Evolutionary conservation across 176 grass and related monocot species (phyloP).

Genomic region (Paspalum notatum): DNA sequence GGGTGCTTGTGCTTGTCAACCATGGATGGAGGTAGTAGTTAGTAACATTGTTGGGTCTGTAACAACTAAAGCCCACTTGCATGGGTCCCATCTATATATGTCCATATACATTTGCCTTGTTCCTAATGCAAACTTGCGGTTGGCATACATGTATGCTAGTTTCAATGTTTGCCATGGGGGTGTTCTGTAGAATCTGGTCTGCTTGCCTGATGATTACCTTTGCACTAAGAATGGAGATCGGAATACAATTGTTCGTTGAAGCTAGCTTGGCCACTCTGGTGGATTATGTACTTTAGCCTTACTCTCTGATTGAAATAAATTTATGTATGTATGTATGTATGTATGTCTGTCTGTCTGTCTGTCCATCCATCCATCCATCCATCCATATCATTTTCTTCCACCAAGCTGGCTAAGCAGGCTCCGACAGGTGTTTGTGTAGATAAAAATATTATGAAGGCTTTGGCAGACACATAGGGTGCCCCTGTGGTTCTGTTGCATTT

Average conservation of each 20-base stretch:
- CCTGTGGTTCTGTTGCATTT: background rate
- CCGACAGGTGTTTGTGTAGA: background rate
- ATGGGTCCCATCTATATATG: too few relatives aligned
- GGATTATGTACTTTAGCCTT: background rate
- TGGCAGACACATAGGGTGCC: background rate
- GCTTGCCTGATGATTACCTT: background rate
- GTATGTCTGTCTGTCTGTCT: too few relatives aligned
- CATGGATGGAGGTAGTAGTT: background rate
- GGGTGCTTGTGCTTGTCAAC: too few relatives aligned
- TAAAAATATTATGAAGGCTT: constrained; percentile 10
- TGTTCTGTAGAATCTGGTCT: background rate
- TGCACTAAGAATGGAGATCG: constrained; percentile 32
- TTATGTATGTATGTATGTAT: background rate
- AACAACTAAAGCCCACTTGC: background rate
- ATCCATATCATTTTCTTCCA: background rate
- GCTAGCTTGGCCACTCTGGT: background rate
- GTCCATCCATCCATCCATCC: background rate
- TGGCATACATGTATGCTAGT: background rate
- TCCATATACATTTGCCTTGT: too few relatives aligned
- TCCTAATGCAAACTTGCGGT: background rate
- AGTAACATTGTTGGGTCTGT: background rate
- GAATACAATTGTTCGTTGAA: constrained; percentile 15
- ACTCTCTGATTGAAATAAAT: background rate
- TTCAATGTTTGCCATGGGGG: background rate
- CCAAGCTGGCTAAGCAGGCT: background rate